Conservation (phyloP, 371 early-diverging fungal genomes). For the Thermomucor indicae-seudaticae region DNA sequence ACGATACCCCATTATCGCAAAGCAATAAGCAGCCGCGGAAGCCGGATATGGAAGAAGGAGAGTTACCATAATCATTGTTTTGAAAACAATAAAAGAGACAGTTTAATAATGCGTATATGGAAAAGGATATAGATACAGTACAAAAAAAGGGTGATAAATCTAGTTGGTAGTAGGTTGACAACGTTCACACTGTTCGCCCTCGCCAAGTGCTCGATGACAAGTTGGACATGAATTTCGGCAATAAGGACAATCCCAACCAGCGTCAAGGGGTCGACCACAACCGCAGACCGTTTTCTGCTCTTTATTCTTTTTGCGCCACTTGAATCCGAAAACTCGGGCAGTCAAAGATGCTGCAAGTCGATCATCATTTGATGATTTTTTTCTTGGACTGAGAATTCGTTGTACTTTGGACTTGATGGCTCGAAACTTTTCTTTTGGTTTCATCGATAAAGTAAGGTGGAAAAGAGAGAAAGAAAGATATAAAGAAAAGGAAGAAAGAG, state of each 20-base stretch:
- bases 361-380: too few relatives aligned
- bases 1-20: not conserved
- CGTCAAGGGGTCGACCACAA: conserved; percentile 14
- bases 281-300: conserved; percentile 8
- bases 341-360: too few relatives aligned
- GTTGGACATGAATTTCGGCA: conserved; percentile 14
- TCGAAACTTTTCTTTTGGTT: too few relatives aligned
- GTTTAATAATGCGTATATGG: conserved; percentile 3
- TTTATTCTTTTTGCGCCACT: not conserved
- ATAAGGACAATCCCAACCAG: conserved; percentile 14
- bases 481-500: not conserved
- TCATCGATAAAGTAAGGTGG: not conserved
- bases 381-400: too few relatives aligned
- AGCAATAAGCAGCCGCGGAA: not conserved
- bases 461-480: not conserved
- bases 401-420: too few relatives aligned
- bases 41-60: conserved; percentile 18
- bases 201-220: conserved; percentile 17
- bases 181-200: conserved; percentile 11
- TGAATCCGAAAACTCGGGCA: conserved; percentile 10
- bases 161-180: conserved; percentile 9
- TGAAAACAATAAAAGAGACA: not conserved
- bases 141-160: not conserved
- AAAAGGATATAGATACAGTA: not conserved
- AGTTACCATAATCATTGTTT: conserved; percentile 8